phyloP scores from a whole-genome alignment of 2,329 filamentous ascomycete genomes.

The Colletotrichum euphorbiae region DNA sequence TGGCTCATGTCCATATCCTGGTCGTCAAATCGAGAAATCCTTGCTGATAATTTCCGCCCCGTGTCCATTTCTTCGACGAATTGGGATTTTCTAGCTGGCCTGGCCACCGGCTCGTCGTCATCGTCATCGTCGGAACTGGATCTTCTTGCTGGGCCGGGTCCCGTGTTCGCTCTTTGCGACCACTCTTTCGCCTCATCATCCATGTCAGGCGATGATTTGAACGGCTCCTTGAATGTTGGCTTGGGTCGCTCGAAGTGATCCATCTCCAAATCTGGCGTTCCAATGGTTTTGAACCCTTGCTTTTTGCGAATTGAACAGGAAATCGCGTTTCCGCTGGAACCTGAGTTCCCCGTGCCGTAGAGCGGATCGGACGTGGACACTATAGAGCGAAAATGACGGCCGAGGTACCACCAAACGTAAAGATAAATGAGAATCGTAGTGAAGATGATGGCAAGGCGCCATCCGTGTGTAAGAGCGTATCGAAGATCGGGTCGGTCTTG shows the following conservation, averaged over 20 bases:
- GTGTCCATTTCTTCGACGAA: conserved; percentile 15
- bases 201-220: background rate
- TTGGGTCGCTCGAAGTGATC: conserved; percentile 34
- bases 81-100: background rate
- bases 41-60: conserved; percentile 30
- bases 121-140: background rate
- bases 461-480: conserved; percentile 58
- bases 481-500: conserved; percentile 51
- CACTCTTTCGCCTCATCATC: conserved; percentile 4
- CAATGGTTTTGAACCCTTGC: conserved; percentile 25
- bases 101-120: background rate
- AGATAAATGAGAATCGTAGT: conserved; percentile 54
- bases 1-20: conserved; percentile 32
- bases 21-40: conserved; percentile 33
- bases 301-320: conserved; percentile 29
- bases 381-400: conserved; percentile 41
- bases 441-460: conserved; percentile 57
- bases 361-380: conserved; percentile 29
- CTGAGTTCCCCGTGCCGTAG: conserved; percentile 14
- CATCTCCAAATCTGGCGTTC: conserved; percentile 11
- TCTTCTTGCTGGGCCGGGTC: background rate
- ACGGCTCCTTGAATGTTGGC: background rate
- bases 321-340: conserved; percentile 11
- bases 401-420: conserved; percentile 54
- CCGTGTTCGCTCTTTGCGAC: background rate